A percentile compares a stretch with the other conserved stretches of the same genome.
Evolutionary conservation across 768 basidiomycete species (phyloP).

Genomic region (Lentinus brumalis): DNA sequence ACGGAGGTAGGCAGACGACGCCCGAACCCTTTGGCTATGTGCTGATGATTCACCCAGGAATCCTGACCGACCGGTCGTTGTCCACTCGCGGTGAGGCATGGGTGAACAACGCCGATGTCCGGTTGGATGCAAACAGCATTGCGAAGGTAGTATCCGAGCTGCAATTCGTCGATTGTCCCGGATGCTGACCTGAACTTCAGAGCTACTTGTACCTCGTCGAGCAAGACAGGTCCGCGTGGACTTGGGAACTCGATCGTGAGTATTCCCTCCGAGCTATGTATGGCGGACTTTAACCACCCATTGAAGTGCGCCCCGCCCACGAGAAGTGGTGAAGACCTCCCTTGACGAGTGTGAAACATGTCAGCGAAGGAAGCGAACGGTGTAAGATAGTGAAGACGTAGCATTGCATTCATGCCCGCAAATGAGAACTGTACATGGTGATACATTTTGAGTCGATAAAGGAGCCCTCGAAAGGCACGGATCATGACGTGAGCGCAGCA

Average conservation of each 20-base stretch:
- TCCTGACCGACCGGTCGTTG: slow-evolving; percentile 40
- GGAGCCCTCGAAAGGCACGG: too few species aligned
- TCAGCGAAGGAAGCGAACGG: not conserved
- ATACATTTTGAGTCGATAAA: too few species aligned
- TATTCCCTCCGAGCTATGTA: not conserved
- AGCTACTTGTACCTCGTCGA: slow-evolving; percentile 62
- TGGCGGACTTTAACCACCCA: not conserved
- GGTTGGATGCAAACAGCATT: slow-evolving; percentile 65
- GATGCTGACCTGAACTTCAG: slow-evolving; percentile 34
- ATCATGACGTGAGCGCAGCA: slow-evolving; percentile 15
- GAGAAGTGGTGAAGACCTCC: slow-evolving; percentile 46
- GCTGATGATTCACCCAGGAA: slow-evolving; percentile 21
- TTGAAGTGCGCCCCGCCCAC: slow-evolving; percentile 50
- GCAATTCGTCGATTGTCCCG: not conserved
- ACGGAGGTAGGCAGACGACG: slow-evolving; percentile 48
- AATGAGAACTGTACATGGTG: too few species aligned
- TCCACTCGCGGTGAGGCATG: slow-evolving; percentile 33
- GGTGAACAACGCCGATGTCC: slow-evolving; percentile 45
- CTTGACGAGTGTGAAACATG: not conserved
- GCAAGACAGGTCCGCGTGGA: slow-evolving; percentile 72
- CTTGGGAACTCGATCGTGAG: slow-evolving; percentile 80
- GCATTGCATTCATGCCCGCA: too few species aligned
- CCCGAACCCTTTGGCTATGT: not conserved
- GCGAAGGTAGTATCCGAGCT: slow-evolving; percentile 49
- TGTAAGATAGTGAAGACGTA: not conserved